Conservation (phyloP, 2,329 filamentous ascomycete genomes). For the Botrytis hyacinthi region DNA sequence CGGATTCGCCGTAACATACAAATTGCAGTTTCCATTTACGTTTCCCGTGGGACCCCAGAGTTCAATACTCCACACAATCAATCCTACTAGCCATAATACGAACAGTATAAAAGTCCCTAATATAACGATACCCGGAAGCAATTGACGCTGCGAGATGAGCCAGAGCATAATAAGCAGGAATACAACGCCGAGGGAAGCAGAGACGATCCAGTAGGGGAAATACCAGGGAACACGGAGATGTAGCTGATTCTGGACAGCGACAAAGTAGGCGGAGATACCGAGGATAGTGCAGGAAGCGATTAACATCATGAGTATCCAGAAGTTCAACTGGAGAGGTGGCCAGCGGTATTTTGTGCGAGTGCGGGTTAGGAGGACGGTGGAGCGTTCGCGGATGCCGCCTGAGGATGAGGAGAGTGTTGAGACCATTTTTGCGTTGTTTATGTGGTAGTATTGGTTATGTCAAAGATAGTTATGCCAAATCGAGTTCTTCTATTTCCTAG, state of each 20-base stretch:
- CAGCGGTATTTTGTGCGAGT: conserved; percentile 55
- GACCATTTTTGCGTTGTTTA: conserved; percentile 29
- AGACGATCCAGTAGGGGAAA: conserved; percentile 64
- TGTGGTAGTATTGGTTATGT: not conserved
- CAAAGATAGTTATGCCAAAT: not conserved
- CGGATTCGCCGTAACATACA: conserved; percentile 53
- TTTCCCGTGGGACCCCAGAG: conserved; percentile 60
- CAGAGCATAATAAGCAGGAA: conserved; percentile 66
- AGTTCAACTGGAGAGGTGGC: conserved; percentile 64
- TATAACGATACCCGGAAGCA: conserved; percentile 64
- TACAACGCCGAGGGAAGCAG: conserved; percentile 56
- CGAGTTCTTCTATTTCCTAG: not conserved
- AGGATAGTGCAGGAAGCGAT: conserved; percentile 57
- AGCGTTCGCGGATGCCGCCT: conserved; percentile 30
- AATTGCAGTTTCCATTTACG: conserved; percentile 59
- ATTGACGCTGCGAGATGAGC: conserved; percentile 59
- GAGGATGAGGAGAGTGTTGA: conserved; percentile 33
- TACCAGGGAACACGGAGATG: conserved; percentile 61
- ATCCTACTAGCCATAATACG: conserved; percentile 64
- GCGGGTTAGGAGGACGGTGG: conserved; percentile 20
- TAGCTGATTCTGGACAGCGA: conserved; percentile 57
- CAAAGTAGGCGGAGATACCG: conserved; percentile 60
- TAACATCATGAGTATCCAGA: conserved; percentile 67
- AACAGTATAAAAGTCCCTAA: conserved; percentile 65
- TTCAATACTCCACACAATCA: conserved; percentile 60